Evolutionary conservation across 148 eudicot genomes (phyloP).

Genomic region (Rhododendron ferrugineum): DNA sequence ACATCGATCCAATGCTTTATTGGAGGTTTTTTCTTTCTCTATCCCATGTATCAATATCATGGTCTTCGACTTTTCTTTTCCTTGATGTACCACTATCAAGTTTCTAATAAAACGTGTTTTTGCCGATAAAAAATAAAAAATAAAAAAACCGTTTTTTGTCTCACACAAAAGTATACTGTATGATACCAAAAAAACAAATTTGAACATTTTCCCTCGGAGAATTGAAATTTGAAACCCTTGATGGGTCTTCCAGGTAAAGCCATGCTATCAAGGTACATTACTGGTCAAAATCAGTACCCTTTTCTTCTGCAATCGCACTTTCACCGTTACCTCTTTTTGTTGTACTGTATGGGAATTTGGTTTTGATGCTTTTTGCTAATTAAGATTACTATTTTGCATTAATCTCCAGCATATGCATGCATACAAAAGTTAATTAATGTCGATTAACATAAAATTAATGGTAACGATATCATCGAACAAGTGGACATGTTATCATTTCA

Average conservation of each 20-base stretch:
- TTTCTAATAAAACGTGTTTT: no score
- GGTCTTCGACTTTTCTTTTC: no score
- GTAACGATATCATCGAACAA: background rate
- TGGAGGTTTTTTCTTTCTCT: no score
- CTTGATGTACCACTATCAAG: no score
- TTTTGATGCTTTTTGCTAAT: background rate
- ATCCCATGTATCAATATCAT: no score
- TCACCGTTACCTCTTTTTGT: background rate
- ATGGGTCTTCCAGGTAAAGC: background rate
- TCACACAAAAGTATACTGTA: background rate
- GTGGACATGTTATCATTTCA: background rate
- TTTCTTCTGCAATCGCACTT: background rate
- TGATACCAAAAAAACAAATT: no score
- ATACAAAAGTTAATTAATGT: background rate
- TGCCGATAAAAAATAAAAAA: no score
- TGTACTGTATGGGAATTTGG: background rate
- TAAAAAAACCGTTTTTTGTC: background rate
- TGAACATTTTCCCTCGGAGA: background rate
- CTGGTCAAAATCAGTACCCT: background rate
- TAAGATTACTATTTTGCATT: background rate
- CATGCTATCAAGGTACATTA: background rate
- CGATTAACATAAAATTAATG: background rate
- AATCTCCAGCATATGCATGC: background rate
- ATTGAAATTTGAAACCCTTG: no score
- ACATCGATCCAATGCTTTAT: no score